Evolutionary conservation across 2,329 filamentous ascomycete species (phyloP).

Genomic region (Botrytis aclada): DNA sequence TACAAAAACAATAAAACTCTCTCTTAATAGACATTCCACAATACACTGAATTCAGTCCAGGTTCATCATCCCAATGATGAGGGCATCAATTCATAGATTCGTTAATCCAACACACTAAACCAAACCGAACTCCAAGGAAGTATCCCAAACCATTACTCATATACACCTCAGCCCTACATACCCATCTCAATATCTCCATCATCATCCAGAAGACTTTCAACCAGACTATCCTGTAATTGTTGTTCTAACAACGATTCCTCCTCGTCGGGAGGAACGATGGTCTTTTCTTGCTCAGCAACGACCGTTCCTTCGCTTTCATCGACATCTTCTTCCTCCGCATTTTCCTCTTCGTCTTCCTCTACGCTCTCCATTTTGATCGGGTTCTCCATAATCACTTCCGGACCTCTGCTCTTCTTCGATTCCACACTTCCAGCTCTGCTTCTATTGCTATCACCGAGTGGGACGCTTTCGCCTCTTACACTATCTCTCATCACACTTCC

Average conservation of each 20-base stretch:
- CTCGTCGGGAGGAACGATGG: not conserved
- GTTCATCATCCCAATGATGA: not conserved
- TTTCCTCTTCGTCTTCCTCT: not conserved
- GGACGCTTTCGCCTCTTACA: conserved; percentile 2
- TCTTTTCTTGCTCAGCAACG: not conserved
- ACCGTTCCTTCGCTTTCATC: conserved; percentile 10
- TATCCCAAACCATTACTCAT: not conserved
- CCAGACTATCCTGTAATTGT: conserved; percentile 10
- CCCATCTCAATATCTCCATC: conserved; percentile 20
- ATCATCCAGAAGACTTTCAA: conserved; percentile 17
- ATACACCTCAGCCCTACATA: conserved; percentile 9
- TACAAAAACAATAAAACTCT: not conserved
- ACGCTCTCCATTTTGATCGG: not conserved
- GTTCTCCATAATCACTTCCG: conserved; percentile 6
- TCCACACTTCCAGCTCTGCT: not conserved
- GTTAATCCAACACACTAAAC: not conserved
- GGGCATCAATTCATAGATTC: conserved; percentile 8
- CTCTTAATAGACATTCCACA: not conserved
- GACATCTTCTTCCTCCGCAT: not conserved
- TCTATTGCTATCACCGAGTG: not conserved
- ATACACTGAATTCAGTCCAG: not conserved
- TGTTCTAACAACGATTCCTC: conserved; percentile 7
- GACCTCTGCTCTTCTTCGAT: conserved; percentile 3
- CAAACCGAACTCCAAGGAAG: conserved; percentile 29
- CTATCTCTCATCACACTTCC: conserved; percentile 11